Evolutionary conservation across 2,329 filamentous ascomycete genomes (phyloP), one percentile per base, ranked within the genome.

Genomic region (Diaporthe citrichinensis): DNA sequence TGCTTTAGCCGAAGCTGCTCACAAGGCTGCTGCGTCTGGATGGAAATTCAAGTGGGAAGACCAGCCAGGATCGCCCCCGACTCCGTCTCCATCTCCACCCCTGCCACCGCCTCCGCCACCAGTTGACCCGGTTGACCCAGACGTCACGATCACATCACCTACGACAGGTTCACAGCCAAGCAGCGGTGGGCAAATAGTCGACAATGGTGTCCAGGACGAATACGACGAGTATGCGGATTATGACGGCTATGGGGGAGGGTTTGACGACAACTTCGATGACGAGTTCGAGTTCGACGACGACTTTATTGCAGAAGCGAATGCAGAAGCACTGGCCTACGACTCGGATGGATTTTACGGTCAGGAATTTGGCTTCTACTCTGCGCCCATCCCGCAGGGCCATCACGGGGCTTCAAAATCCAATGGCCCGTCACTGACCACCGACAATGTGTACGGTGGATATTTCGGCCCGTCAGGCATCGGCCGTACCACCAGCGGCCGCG

Each of bases 361-460:
- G 79, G 97, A 99, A 82, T 99, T 99, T 81, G 96, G 95, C 0
- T 99, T 99, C 83, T 99, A 98, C 83, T 95, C 96, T 1, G 87
- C 88, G 1, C 90, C 91, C 0, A 7, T 82, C 82, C 23, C 82
- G 85, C 82, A 87, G 62, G 88, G 87, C 28, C 86, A 85, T 41
- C 86, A 86, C 53, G 84, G 87, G 9, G 85, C 76, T 28, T 61
- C 75, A 8, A 78, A 81, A 1, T 72, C 77, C 76, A 76, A 75
- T 73, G 59, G 78, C 79, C 46, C 77, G 72, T 75, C 77, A 2
- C 80, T 84, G 9, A 83, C 78, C 25, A 81, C 82, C 55, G 83
- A 85, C 51, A 85, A 85, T 51, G 82, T 86, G 10, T 89, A 88
- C 79, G 97, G 97, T 39, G 97, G 97, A 28, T 98, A 95, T 84